phyloP scores from a whole-genome alignment of 2,329 filamentous ascomycete species.

The Talaromyces sp. region DNA sequence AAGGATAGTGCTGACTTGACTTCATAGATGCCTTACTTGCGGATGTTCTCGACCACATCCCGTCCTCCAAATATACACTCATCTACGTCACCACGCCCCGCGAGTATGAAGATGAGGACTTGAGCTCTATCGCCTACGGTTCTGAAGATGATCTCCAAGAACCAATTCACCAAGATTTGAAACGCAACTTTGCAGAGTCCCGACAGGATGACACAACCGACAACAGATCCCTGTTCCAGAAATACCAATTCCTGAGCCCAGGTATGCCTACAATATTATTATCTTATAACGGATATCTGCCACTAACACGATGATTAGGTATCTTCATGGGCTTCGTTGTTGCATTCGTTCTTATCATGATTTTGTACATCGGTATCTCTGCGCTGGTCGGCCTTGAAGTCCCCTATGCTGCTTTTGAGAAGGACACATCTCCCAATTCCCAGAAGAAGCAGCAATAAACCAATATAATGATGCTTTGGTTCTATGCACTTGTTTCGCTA shows the following conservation, averaged over 20 bases:
- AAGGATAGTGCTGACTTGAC: slow-evolving; percentile 19
- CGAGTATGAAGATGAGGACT: slow-evolving; percentile 30
- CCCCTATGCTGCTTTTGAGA: slow-evolving; percentile 92
- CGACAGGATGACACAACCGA: slow-evolving; percentile 40
- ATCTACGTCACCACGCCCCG: slow-evolving; percentile 69
- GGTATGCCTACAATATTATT: slow-evolving; percentile 53
- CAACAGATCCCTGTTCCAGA: slow-evolving; percentile 65
- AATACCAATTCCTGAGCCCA: slow-evolving; percentile 91
- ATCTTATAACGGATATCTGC: neutral
- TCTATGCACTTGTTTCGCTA: neutral
- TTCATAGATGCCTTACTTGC: slow-evolving; percentile 48
- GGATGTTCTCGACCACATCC: slow-evolving; percentile 49
- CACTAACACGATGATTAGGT: slow-evolving; percentile 43
- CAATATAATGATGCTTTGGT: neutral
- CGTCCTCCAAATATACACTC: slow-evolving; percentile 65
- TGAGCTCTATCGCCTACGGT: slow-evolving; percentile 56
- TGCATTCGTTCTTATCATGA: slow-evolving; percentile 68
- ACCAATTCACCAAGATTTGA: slow-evolving; percentile 69
- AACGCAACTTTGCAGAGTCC: slow-evolving; percentile 56
- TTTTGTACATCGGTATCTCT: slow-evolving; percentile 74
- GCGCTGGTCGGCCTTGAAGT: slow-evolving; percentile 81
- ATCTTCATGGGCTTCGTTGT: slow-evolving; percentile 84
- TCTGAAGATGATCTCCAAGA: slow-evolving; percentile 60
- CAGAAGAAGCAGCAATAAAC: slow-evolving; percentile 75
- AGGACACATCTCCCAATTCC: slow-evolving; percentile 85